Evolutionary conservation across 2,329 filamentous ascomycete genomes (phyloP).

Genomic region (Pseudofabraea citricarpa): DNA sequence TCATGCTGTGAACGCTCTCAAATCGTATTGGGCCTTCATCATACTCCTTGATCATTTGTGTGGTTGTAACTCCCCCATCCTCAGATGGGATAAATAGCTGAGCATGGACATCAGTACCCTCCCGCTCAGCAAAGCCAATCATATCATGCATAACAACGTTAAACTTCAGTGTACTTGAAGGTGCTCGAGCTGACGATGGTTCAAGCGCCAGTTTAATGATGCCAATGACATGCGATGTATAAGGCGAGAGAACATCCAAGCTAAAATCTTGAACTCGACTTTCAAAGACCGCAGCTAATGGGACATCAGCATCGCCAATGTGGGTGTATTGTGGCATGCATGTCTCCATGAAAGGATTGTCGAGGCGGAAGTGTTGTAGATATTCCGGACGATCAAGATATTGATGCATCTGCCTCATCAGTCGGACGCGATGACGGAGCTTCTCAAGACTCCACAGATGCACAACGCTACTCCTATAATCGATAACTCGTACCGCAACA

Average conservation of each 20-base stretch:
- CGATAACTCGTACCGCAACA: constrained; percentile 82
- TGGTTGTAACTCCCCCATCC: constrained; percentile 88
- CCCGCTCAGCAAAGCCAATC: constrained; percentile 88
- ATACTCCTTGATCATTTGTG: constrained; percentile 89
- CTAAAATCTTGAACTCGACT: constrained; percentile 91
- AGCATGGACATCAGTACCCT: constrained; percentile 92
- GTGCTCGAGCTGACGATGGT: constrained; percentile 87
- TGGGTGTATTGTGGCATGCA: constrained; percentile 91
- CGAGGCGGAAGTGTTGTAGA: constrained; percentile 83
- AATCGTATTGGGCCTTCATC: constrained; percentile 91
- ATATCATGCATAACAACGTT: constrained; percentile 98
- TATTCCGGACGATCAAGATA: constrained; percentile 96
- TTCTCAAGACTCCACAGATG: constrained; percentile 95
- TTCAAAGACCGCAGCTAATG: constrained; percentile 88
- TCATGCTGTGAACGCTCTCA: constrained; percentile 98
- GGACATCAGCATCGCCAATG: constrained; percentile 88
- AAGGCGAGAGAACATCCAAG: constrained; percentile 85
- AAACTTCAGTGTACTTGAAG: constrained; percentile 90
- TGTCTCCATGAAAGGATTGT: constrained; percentile 87
- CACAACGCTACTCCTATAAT: constrained; percentile 81
- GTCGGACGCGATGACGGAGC: constrained; percentile 76
- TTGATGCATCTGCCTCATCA: constrained; percentile 96
- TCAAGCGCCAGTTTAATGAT: constrained; percentile 89
- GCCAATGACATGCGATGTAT: constrained; percentile 85
- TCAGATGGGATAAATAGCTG: constrained; percentile 95